A percentile compares a stretch with the other conserved stretches of the same genome.
phyloP scores from a whole-genome alignment of 2,329 filamentous ascomycete species.

The Pestalotiopsis fici region DNA sequence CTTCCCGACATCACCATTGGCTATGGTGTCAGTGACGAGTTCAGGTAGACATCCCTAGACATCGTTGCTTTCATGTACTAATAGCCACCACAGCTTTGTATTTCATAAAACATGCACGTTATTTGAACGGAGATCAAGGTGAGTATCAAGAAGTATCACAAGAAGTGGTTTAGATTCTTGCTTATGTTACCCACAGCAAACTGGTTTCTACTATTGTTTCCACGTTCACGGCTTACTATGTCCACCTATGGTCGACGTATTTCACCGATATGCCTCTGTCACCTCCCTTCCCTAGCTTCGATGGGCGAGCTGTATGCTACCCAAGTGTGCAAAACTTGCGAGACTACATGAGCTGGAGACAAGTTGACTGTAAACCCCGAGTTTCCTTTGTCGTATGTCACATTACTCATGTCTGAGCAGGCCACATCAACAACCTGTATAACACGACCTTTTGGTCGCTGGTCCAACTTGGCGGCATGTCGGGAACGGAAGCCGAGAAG shows the following conservation, averaged over 20 bases:
- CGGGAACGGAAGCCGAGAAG: slow-evolving; percentile 77
- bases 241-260: slow-evolving; percentile 75
- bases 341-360: slow-evolving; percentile 96
- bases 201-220: slow-evolving; percentile 88
- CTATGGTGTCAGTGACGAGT: slow-evolving; percentile 95
- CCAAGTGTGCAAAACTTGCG: slow-evolving; percentile 79
- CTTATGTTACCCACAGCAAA: slow-evolving; percentile 60
- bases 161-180: neutral
- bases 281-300: slow-evolving; percentile 82
- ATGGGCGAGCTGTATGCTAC: slow-evolving; percentile 89
- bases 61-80: neutral
- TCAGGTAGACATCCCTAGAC: slow-evolving; percentile 53
- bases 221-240: slow-evolving; percentile 90
- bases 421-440: slow-evolving; percentile 97
- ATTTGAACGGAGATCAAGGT: slow-evolving; percentile 85
- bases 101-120: slow-evolving; percentile 81
- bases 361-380: slow-evolving; percentile 77
- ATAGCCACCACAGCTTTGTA: slow-evolving; percentile 64
- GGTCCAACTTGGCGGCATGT: slow-evolving; percentile 76
- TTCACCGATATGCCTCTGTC: slow-evolving; percentile 74
- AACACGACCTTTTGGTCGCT: slow-evolving; percentile 96
- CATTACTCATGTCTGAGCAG: slow-evolving; percentile 39
- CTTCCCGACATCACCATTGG: slow-evolving; percentile 83
- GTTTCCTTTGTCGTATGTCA: neutral
- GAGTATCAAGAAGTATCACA: slow-evolving; percentile 24